Base-by-base conservation (phyloP, 495 filamentous ascomycete species). In the Tetracladium setigerum region DNA sequence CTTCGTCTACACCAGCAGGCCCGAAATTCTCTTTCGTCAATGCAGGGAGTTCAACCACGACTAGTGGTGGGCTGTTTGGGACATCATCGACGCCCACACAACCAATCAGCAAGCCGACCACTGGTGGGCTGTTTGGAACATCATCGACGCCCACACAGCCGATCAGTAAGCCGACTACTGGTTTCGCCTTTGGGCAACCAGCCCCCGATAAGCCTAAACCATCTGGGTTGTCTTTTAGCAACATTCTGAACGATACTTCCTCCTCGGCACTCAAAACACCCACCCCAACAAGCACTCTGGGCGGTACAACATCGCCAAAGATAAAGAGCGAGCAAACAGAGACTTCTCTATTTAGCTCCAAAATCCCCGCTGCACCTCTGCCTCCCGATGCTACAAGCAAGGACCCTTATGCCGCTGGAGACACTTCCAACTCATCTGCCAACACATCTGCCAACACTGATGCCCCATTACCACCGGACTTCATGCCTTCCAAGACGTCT, bases 371-470 rank as follows among this genome's bases (percentile, higher is more conserved):
- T 55, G 59, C 74, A 12, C 86, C 88, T 42, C 63, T 90, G 31
- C 87, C 87, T 27, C 86, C 86, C n/a, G 83, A 89, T 50, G 62
- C 84, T 36, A 86, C 82, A 16, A 88, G 79, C 67, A 83, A 81
- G 67, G 69, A 71, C 49, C 68, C 59, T 38, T 87, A 81, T 62
- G 69, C 71, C 30, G 64, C 80, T 44, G 78, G 82, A 22, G 82
- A 87, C 44, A 82, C 82, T 19, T 84, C 84, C 6, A 73, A 73
- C 46, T 86, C 83, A 14, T 54, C 55, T 19, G 32, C 41, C 19
- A 58, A 57, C 41, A 54, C 83, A 14, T 54, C 55, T 19, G 32
- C 41, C 19, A 58, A 57, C 41, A 54, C 63, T 16, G 70, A 81
- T 33, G 74, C 72, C 14, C 80, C 82, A 11, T 52, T 86, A 5